phyloP scores from a whole-genome alignment of 768 basidiomycete genomes.

The Phaeotremella skinneri region DNA sequence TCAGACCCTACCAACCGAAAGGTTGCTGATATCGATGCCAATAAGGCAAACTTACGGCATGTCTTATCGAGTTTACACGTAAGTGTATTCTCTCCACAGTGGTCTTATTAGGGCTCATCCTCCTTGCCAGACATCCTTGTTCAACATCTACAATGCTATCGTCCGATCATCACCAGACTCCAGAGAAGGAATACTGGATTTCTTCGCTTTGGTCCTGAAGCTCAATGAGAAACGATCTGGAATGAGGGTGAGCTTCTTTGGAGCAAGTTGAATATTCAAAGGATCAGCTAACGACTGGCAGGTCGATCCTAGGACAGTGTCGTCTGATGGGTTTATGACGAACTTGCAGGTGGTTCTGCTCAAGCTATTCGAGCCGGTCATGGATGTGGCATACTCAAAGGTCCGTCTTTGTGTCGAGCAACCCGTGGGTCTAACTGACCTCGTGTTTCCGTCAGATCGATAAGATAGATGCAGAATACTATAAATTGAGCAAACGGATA shows the following conservation, averaged over 20 bases:
- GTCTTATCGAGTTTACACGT: slow-evolving; percentile 84
- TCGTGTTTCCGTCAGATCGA: slow-evolving; percentile 64
- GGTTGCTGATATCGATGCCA: slow-evolving; percentile 72
- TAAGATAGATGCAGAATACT: slow-evolving; percentile 82
- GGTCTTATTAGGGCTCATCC: not conserved
- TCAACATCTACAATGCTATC: slow-evolving; percentile 82
- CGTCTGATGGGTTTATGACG: slow-evolving; percentile 88
- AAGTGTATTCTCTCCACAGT: slow-evolving; percentile 14
- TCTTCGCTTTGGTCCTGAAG: slow-evolving; percentile 70
- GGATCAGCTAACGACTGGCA: no score
- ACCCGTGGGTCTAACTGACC: slow-evolving; percentile 6
- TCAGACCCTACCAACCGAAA: slow-evolving; percentile 75
- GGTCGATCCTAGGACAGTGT: slow-evolving; percentile 81
- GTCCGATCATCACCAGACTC: slow-evolving; percentile 75
- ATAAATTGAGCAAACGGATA: slow-evolving; percentile 67
- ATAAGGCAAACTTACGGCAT: slow-evolving; percentile 78
- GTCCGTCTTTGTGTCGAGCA: slow-evolving; percentile 51
- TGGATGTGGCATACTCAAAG: slow-evolving; percentile 87
- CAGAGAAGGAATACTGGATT: slow-evolving; percentile 76
- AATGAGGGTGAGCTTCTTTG: slow-evolving; percentile 65
- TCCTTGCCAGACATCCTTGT: slow-evolving; percentile 58
- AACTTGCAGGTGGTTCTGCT: slow-evolving; percentile 81
- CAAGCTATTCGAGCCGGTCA: slow-evolving; percentile 87
- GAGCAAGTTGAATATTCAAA: not conserved
- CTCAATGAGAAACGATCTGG: slow-evolving; percentile 83